Conservation (phyloP, 129 eudicot genomes). For the Arctium minus region DNA sequence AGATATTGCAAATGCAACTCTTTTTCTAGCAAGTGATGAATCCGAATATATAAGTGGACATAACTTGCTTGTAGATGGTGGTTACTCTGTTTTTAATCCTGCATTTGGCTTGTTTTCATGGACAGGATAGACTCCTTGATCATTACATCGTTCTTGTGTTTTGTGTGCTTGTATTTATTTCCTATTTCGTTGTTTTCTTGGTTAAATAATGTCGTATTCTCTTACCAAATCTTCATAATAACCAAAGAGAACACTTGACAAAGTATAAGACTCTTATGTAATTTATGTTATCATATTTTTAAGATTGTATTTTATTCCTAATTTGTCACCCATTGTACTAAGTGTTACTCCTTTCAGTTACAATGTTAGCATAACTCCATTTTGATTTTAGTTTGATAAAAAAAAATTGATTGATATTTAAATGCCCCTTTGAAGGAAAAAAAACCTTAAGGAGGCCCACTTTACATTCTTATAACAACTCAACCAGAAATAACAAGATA, state of each 20-base stretch:
- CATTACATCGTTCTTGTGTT: background rate
- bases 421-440: too few relatives aligned
- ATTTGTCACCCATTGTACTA: background rate
- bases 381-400: background rate
- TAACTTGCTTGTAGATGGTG: constrained; percentile 48
- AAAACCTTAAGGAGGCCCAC: too few relatives aligned
- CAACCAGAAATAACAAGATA: too few relatives aligned
- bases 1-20: constrained; percentile 41
- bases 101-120: constrained; percentile 24
- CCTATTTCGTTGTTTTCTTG: too few relatives aligned
- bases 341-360: background rate
- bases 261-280: background rate
- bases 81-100: constrained; percentile 26
- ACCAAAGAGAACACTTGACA: background rate
- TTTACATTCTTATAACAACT: too few relatives aligned
- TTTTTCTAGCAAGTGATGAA: constrained; percentile 52
- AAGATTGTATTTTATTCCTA: background rate
- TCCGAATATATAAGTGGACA: constrained; percentile 44
- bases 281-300: background rate
- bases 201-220: background rate
- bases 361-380: background rate
- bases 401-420: too few relatives aligned
- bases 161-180: background rate
- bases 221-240: too few relatives aligned
- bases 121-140: background rate